Base-by-base conservation (phyloP, 164 flowering plant species). In the Sextonia rubra region DNA sequence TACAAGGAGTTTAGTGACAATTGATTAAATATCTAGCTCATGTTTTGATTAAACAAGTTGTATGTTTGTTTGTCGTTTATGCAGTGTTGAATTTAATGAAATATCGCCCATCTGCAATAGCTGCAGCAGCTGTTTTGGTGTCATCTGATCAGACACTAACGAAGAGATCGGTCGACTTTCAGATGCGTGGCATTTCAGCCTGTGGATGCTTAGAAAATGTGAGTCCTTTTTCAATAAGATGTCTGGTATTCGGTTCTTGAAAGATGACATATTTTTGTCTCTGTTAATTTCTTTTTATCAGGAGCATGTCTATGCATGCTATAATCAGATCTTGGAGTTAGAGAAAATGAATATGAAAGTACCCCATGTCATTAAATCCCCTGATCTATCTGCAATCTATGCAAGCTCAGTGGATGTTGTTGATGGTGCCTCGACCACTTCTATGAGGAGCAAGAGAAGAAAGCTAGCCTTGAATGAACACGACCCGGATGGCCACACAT, bases 61-160 rank as follows among this genome's bases (percentile, higher is more conserved):
- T 49, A 24, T 12, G 8, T 32, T 47, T 18, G 23, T 79, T 64
- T 24, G 74, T 74, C 32, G 48, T 37, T 49, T 27, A 30, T 80
- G 22, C 66, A 92, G 96, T 83, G 70, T 75, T 80, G 63, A 85
- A 80, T 76, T 55, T 79, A 66, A 74, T 75, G 77, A 85, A 82
- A 37, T 69, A 86, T 77, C 74, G 87, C 12, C 94, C 94, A 3
- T 89, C 95, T 22, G 77, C 81, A 1, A 75, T 92, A 49, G 96
- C 98, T 15, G 87, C 83, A 0, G 94, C 94, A 0, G 91, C 94
- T 26, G 82, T 82, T 29, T 77, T 91, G 74, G 74, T 81, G 68
- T 85, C 86, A 69, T 60, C 82, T 66, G 85, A 84, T 75, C 80
- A 75, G 63, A 66, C 64, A 48, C 74, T 87, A 70, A 83, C 89